Evolutionary conservation across 306 rosid genomes (phyloP).

Genomic region (Sicyos baderoa): DNA sequence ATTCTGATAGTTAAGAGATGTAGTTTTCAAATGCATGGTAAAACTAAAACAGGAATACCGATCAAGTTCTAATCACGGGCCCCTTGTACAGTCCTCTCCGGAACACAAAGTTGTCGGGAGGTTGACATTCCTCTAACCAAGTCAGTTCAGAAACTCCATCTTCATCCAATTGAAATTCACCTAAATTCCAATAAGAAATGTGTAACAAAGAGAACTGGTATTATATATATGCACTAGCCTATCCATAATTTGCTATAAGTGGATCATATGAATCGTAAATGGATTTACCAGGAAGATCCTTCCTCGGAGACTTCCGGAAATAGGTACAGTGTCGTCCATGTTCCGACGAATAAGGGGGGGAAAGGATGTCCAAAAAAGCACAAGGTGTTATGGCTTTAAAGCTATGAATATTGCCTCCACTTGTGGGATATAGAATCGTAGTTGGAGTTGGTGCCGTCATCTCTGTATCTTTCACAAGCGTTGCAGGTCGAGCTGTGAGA

Average conservation of each 20-base stretch:
- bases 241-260: not conserved
- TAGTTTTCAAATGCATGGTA: slow-evolving; percentile 26
- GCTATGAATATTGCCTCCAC: slow-evolving; percentile 89
- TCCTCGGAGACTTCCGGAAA: slow-evolving; percentile 58
- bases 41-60: slow-evolving; percentile 28
- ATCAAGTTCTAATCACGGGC: slow-evolving; percentile 76
- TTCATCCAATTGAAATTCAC: slow-evolving; percentile 41
- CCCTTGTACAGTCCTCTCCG: slow-evolving; percentile 87
- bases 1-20: not conserved
- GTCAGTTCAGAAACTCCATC: slow-evolving; percentile 53
- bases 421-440: slow-evolving; percentile 72
- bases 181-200: slow-evolving; percentile 30
- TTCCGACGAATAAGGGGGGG: slow-evolving; percentile 88
- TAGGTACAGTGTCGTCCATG: slow-evolving; percentile 79
- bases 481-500: slow-evolving; percentile 79
- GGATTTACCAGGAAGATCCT: slow-evolving; percentile 63
- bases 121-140: slow-evolving; percentile 87
- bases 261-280: not conserved
- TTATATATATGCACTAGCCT: not conserved
- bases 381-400: slow-evolving; percentile 86
- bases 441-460: slow-evolving; percentile 78
- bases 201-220: not conserved
- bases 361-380: slow-evolving; percentile 74
- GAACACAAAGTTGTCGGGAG: slow-evolving; percentile 75
- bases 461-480: slow-evolving; percentile 58